Evolutionary conservation across 306 rosid genomes (phyloP).

Genomic region (Fragaria ananassa): DNA sequence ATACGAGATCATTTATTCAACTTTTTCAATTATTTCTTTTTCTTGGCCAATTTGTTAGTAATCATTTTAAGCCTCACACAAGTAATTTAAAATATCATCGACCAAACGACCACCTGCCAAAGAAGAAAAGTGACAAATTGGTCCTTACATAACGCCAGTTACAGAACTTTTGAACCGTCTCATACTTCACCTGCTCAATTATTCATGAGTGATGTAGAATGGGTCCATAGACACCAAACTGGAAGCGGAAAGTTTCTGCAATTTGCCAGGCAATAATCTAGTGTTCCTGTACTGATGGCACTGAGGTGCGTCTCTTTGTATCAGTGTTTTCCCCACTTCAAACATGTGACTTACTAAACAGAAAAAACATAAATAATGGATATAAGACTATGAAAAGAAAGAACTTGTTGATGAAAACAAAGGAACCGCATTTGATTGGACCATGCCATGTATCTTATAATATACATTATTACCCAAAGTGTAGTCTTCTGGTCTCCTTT

Average conservation of each 20-base stretch:
- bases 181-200: neutral
- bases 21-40: neutral
- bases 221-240: neutral
- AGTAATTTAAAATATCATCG: neutral
- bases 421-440: neutral
- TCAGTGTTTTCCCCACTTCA: conserved; percentile 57
- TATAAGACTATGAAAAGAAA: neutral
- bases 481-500: conserved; percentile 48
- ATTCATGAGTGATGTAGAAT: neutral
- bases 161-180: neutral
- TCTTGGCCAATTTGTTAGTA: neutral
- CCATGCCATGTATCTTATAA: no score
- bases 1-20: neutral
- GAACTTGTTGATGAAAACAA: neutral
- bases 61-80: neutral
- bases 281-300: conserved; percentile 49
- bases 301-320: conserved; percentile 63
- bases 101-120: neutral
- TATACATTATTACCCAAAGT: conserved; percentile 41
- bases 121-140: neutral
- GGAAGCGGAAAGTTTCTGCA: neutral
- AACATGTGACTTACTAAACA: conserved; percentile 67
- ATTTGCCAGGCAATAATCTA: neutral
- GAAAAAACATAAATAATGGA: neutral
- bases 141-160: neutral